phyloP scores from a whole-genome alignment of 257 asterid species.

The Nyctanthes arbortristis region DNA sequence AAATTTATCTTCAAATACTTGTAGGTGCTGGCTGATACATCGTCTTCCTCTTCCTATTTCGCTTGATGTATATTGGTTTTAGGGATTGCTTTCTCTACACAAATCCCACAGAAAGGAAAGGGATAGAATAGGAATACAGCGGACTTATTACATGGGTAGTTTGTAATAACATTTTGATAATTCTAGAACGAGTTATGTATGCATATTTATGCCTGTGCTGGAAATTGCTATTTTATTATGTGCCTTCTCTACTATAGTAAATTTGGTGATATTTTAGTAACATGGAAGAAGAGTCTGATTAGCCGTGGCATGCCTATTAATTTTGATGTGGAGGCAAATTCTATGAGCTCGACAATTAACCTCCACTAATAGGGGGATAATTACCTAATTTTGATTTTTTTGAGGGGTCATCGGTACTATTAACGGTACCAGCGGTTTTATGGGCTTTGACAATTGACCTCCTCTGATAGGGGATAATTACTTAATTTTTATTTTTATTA shows the following conservation, averaged over 20 bases:
- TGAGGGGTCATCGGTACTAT: too few relatives aligned
- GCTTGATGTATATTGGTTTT: constrained; percentile 51
- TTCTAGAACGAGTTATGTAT: constrained; percentile 10
- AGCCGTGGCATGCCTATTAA: too few relatives aligned
- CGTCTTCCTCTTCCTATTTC: constrained; percentile 95
- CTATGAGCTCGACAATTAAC: not conserved
- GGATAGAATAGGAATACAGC: constrained; percentile 4
- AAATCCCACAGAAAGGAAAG: constrained; percentile 11
- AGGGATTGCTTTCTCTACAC: not conserved
- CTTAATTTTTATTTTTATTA: too few relatives aligned
- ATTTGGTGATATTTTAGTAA: not conserved
- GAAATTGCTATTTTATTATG: not conserved
- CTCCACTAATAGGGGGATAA: too few relatives aligned
- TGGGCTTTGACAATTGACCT: too few relatives aligned
- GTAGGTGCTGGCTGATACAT: constrained; percentile 96
- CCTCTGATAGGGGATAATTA: too few relatives aligned
- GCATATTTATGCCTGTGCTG: not conserved
- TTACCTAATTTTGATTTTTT: too few relatives aligned
- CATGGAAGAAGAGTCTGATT: not conserved
- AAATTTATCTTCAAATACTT: constrained; percentile 22
- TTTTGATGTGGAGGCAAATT: not conserved
- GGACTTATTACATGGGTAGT: not conserved
- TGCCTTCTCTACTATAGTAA: too few relatives aligned
- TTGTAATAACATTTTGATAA: constrained; percentile 10
- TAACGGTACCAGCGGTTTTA: too few relatives aligned